A percentile compares a stretch with the other conserved stretches of the same genome.
Conservation (phyloP, 768 basidiomycete genomes). For the Leccinum fibrillosum region DNA sequence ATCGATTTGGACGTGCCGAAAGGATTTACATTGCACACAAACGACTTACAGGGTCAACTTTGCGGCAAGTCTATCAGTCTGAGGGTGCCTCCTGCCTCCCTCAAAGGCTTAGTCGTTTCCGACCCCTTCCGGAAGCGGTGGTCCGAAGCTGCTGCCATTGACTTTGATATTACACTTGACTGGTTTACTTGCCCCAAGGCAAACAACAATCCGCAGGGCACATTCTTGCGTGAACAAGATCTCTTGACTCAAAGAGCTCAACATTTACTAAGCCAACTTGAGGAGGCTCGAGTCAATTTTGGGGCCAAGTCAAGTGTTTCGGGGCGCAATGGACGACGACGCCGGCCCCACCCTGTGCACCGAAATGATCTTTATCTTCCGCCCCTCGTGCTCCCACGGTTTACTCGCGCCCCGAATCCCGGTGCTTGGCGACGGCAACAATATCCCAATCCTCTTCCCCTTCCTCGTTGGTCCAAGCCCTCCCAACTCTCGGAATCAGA, state of each 20-base stretch:
- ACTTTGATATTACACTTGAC: slow-evolving; percentile 59
- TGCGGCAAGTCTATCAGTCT: slow-evolving; percentile 65
- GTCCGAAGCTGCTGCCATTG: slow-evolving; percentile 61
- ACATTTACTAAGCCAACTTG: slow-evolving; percentile 43
- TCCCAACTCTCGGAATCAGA: slow-evolving; percentile 59
- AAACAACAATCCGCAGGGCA: slow-evolving; percentile 52
- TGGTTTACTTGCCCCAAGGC: slow-evolving; percentile 62
- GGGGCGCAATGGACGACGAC: slow-evolving; percentile 2
- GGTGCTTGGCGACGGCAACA: slow-evolving; percentile 7
- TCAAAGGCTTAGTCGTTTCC: slow-evolving; percentile 50
- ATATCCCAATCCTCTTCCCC: slow-evolving; percentile 5
- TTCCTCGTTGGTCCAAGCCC: slow-evolving; percentile 21
- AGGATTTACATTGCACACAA: slow-evolving; percentile 66
- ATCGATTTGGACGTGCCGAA: slow-evolving; percentile 50
- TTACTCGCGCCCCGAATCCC: slow-evolving; percentile 6
- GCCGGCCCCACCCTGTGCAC: slow-evolving; percentile 27
- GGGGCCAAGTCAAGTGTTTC: neutral
- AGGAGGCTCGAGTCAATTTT: slow-evolving; percentile 14
- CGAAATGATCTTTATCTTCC: slow-evolving; percentile 52
- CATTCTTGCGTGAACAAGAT: slow-evolving; percentile 74
- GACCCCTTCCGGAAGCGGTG: slow-evolving; percentile 45
- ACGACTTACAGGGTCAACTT: slow-evolving; percentile 68
- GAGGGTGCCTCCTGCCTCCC: slow-evolving; percentile 46
- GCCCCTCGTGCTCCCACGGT: slow-evolving; percentile 32
- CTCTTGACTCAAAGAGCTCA: slow-evolving; percentile 58